A percentile compares a stretch with the other conserved stretches of the same genome.
Evolutionary conservation across 257 asterid species (phyloP).

Genomic region (Solanum gandarillasii): DNA sequence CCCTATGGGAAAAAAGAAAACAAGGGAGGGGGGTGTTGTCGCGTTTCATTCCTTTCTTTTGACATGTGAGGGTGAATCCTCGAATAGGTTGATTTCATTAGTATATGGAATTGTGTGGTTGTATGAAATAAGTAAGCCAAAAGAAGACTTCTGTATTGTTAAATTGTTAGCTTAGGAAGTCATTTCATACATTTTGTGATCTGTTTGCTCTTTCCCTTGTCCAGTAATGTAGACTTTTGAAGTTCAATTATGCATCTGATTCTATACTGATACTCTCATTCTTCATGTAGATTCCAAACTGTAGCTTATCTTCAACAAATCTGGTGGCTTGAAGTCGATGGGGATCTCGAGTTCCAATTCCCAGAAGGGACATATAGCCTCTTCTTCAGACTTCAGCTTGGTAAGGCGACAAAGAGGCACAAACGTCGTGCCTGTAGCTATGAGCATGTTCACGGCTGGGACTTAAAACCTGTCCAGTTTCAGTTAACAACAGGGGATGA

Average conservation of each 20-base stretch:
- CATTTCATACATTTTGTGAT: background rate
- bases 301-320: constrained; percentile 81
- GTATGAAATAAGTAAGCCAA: background rate
- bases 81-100: background rate
- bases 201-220: background rate
- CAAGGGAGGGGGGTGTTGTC: background rate
- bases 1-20: background rate
- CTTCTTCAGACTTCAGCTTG: constrained; percentile 69
- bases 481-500: constrained; percentile 50
- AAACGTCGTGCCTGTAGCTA: constrained; percentile 33
- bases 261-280: background rate
- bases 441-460: constrained; percentile 78
- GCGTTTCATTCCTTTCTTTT: background rate
- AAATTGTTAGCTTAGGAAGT: background rate
- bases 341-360: constrained; percentile 58
- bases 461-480: constrained; percentile 53
- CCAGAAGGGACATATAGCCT: constrained; percentile 63
- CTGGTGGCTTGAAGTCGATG: constrained; percentile 89
- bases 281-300: constrained; percentile 45
- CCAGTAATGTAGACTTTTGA: background rate
- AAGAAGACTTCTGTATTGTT: background rate
- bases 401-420: constrained; percentile 36
- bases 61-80: background rate
- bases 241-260: background rate
- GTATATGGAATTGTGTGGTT: background rate